A percentile compares a stretch with the other conserved stretches of the same genome.
Conservation (phyloP, 2,329 filamentous ascomycete species). For the Aspergillus japonicus region DNA sequence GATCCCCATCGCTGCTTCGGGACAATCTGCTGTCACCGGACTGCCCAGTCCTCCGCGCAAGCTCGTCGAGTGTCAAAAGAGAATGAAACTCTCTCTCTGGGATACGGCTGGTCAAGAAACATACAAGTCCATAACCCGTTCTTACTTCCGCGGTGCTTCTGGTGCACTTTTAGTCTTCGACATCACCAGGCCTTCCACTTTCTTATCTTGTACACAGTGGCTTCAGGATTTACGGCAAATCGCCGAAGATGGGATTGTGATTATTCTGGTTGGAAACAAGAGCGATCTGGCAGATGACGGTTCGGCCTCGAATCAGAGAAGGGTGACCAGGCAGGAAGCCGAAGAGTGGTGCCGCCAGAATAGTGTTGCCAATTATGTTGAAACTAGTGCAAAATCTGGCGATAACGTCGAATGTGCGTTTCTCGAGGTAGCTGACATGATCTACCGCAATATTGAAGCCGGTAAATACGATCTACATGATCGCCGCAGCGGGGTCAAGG, state of each 20-base stretch:
- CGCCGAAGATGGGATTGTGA: constrained; percentile 91
- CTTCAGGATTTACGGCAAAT: constrained; percentile 91
- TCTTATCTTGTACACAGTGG: constrained; percentile 87
- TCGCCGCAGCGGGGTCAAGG: constrained; percentile 86
- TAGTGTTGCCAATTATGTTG: constrained; percentile 87
- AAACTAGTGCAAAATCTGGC: constrained; percentile 93
- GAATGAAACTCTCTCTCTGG: constrained; percentile 95
- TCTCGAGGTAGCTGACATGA: constrained; percentile 87
- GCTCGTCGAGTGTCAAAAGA: constrained; percentile 54
- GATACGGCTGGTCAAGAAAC: constrained; percentile 96
- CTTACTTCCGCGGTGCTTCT: constrained; percentile 82
- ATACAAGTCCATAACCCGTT: constrained; percentile 92
- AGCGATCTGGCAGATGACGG: constrained; percentile 67
- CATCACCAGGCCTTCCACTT: constrained; percentile 81
- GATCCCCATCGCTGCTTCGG: constrained; percentile 12
- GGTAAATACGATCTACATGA: constrained; percentile 95
- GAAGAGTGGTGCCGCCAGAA: constrained; percentile 85
- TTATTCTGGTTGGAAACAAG: constrained; percentile 95
- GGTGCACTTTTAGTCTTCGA: constrained; percentile 89
- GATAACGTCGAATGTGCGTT: constrained; percentile 94
- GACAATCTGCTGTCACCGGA: constrained; percentile 23
- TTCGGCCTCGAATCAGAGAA: constrained; percentile 56
- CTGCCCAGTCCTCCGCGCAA: constrained; percentile 39
- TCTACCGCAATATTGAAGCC: constrained; percentile 94
- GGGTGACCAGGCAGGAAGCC: constrained; percentile 80